phyloP scores from a whole-genome alignment of 345 rosid genomes.

The Noccaea caerulescens region DNA sequence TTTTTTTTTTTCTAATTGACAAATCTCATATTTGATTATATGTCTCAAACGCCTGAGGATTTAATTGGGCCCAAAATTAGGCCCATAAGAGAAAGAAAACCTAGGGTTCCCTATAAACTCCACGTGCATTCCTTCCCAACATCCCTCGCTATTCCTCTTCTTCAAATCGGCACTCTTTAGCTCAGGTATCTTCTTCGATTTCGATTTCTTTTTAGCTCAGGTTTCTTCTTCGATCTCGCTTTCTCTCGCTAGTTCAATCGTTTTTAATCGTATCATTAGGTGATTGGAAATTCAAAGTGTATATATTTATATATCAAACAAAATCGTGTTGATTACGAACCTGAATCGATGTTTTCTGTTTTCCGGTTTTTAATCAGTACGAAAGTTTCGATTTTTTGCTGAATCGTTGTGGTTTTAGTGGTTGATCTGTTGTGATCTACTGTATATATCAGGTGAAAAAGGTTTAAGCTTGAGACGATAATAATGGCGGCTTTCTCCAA shows the following conservation, averaged over 20 bases:
- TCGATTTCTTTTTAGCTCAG: too few relatives aligned
- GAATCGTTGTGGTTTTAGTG: neutral
- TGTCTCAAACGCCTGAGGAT: too few relatives aligned
- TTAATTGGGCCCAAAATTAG: too few relatives aligned
- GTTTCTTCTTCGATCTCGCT: neutral
- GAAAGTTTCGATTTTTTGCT: conserved; percentile 8
- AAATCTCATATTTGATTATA: too few relatives aligned
- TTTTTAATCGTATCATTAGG: neutral
- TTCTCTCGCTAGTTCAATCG: neutral
- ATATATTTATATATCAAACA: neutral
- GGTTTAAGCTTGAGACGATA: conserved; percentile 9
- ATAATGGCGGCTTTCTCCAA: conserved; percentile 70
- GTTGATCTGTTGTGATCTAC: conserved; percentile 20
- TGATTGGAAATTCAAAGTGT: neutral
- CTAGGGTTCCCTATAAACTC: too few relatives aligned
- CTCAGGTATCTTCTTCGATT: too few relatives aligned
- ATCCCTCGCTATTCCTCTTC: too few relatives aligned
- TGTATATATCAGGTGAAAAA: conserved; percentile 32
- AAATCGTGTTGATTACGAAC: neutral
- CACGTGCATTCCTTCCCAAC: too few relatives aligned
- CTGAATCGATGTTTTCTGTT: neutral
- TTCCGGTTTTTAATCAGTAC: neutral
- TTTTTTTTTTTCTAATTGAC: too few relatives aligned
- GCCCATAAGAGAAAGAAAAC: too few relatives aligned
- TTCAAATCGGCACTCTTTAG: too few relatives aligned